Percentiles rank a stretch among this genome's conserved stretches.
Conservation (phyloP, 257 asterid species). For the Echites panduratus region DNA sequence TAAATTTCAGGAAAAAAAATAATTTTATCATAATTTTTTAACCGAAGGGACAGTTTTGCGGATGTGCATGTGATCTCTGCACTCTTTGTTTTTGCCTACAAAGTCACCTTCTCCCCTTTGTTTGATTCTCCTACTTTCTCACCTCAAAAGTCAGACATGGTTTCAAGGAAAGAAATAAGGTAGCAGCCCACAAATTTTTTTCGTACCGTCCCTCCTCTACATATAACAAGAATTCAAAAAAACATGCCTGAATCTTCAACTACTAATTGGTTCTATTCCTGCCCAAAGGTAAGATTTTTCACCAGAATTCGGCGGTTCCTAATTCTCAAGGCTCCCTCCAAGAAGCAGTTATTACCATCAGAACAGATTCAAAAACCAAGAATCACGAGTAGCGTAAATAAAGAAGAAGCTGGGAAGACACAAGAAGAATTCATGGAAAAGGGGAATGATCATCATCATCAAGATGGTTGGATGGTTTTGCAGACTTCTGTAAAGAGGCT, state of each 20-base stretch:
- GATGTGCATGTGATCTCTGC: slow-evolving; percentile 56
- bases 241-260: slow-evolving; percentile 31
- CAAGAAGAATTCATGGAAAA: slow-evolving; percentile 22
- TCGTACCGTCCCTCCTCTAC: slow-evolving; percentile 5
- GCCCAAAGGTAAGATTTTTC: slow-evolving; percentile 32
- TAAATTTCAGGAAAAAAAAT: not conserved
- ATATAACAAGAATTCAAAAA: slow-evolving; percentile 17
- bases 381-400: not conserved
- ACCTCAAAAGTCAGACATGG: slow-evolving; percentile 35
- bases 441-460: slow-evolving; percentile 3
- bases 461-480: slow-evolving; percentile 41
- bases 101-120: slow-evolving; percentile 43
- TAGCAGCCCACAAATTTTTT: slow-evolving; percentile 19
- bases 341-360: slow-evolving; percentile 18
- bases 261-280: slow-evolving; percentile 25
- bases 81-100: slow-evolving; percentile 39
- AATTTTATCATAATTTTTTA: no score
- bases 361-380: slow-evolving; percentile 11
- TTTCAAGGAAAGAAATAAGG: slow-evolving; percentile 12
- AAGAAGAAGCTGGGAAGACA: slow-evolving; percentile 8
- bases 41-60: slow-evolving; percentile 24
- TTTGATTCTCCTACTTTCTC: slow-evolving; percentile 32
- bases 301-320: slow-evolving; percentile 37
- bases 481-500: slow-evolving; percentile 68
- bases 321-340: slow-evolving; percentile 24